Conservation (phyloP, 805 yeast genomes). For the Kodamaea restingae region DNA sequence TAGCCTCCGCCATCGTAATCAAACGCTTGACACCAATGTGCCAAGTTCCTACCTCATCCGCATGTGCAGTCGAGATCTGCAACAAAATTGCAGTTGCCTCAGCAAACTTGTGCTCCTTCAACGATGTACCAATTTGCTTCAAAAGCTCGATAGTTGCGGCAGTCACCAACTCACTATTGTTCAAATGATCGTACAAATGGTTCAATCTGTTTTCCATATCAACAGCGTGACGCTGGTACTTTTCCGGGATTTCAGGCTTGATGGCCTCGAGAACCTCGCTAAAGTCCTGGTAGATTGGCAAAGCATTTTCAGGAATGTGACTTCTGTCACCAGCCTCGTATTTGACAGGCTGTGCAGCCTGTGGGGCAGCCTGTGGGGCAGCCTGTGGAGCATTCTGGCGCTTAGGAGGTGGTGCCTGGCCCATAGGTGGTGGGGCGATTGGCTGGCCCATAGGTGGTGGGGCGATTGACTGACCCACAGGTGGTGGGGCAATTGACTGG, state of each 20-base stretch:
- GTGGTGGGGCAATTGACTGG: constrained; percentile 10
- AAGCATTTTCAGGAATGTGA: constrained; percentile 57
- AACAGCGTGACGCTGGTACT: constrained; percentile 62
- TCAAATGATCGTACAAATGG: constrained; percentile 72
- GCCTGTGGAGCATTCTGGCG: too few species aligned
- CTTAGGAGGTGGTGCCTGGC: too few species aligned
- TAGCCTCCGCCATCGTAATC: constrained; percentile 58
- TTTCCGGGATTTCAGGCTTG: constrained; percentile 71
- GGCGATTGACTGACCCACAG: too few species aligned
- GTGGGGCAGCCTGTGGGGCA: constrained; percentile 13
- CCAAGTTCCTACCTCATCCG: constrained; percentile 87
- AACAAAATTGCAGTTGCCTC: constrained; percentile 55
- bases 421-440: constrained; percentile 7
- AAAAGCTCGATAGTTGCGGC: constrained; percentile 53
- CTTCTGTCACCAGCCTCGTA: constrained; percentile 65
- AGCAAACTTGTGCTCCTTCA: constrained; percentile 52
- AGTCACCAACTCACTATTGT: constrained; percentile 63
- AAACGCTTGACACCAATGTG: constrained; percentile 86
- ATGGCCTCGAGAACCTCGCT: constrained; percentile 53
- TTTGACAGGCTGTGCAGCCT: constrained; percentile 13
- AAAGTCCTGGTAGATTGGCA: constrained; percentile 58
- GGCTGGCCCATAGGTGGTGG: constrained; percentile 2
- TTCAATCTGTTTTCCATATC: constrained; percentile 83
- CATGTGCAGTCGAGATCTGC: constrained; percentile 58
- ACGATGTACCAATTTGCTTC: constrained; percentile 44